phyloP scores from a whole-genome alignment of 768 basidiomycete species.

The Auricularia heimuer region DNA sequence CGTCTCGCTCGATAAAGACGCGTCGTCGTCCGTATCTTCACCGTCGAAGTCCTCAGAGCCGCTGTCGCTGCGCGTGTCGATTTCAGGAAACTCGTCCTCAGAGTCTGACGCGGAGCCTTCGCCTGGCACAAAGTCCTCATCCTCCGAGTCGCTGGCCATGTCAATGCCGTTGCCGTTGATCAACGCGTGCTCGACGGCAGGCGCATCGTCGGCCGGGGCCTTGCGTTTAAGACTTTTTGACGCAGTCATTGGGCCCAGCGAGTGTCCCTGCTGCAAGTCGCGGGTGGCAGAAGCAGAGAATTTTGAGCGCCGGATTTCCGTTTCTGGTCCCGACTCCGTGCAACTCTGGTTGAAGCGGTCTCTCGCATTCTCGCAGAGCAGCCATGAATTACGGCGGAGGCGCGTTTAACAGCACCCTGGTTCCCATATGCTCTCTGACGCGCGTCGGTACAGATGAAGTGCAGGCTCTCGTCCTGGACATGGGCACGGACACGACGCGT shows the following conservation, averaged over 20 bases:
- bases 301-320: neutral
- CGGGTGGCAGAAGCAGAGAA: neutral
- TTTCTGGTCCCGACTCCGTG: neutral
- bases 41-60: conserved; percentile 16
- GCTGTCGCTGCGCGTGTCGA: conserved; percentile 31
- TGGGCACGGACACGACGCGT: conserved; percentile 81
- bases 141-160: conserved; percentile 59
- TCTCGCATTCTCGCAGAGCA: conserved; percentile 16
- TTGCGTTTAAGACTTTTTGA: conserved; percentile 48
- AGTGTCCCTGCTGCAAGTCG: neutral
- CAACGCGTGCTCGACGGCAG: conserved; percentile 9
- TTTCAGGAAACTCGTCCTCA: conserved; percentile 63
- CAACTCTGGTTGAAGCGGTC: conserved; percentile 19
- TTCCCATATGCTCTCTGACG: neutral
- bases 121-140: conserved; percentile 10
- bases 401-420: conserved; percentile 23
- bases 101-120: conserved; percentile 39
- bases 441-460: conserved; percentile 64
- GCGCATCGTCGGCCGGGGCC: conserved; percentile 28
- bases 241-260: conserved; percentile 8
- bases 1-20: conserved; percentile 20
- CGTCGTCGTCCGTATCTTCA: conserved; percentile 13
- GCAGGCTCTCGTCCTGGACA: conserved; percentile 91
- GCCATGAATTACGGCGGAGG: conserved; percentile 61
- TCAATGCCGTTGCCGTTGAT: conserved; percentile 30